Evolutionary conservation across 2,329 filamentous ascomycete genomes (phyloP), one percentile per base, ranked within the genome.

Genomic region (Diaporthe vexans): DNA sequence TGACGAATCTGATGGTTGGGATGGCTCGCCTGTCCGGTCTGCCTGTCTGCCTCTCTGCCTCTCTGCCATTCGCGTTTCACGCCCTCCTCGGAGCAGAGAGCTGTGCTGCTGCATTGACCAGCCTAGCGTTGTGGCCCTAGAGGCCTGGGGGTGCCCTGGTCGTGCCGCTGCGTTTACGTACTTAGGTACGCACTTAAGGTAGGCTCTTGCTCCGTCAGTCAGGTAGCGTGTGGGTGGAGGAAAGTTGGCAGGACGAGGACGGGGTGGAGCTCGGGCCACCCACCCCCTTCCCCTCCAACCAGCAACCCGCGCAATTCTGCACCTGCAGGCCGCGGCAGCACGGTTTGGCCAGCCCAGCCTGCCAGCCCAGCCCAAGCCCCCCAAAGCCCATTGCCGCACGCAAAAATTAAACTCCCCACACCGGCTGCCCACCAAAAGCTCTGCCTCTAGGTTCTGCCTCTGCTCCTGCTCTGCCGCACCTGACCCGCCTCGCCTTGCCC

Each of bases 341-440:
- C 61, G 52, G 61, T 35, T 57, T 37, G 51, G 57, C 63, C 54
- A 46, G 72, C 48, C 63, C 43, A 48, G 43, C 35, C 57, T 37
- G 35, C n/a, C 51, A 54, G n/a, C 6, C 24, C 24, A 21, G 26
- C 26, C 24, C 17, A 8, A 29, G 29, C 29, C 29, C 29, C 29
- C 29, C 29, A 2, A 26, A 67, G 61, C 6, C 61, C 61, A 54
- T 40, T 68, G 71, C 71, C 72, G 74, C 74, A 75, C 40, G 40
- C 40, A 75, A 75, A 75, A 75, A 74, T 75, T 72, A 73, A 72
- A 74, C 65, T 69, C 65, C 65, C 71, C 59, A 71, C 73, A 71
- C 58, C 74, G 57, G 46, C 57, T 72, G 70, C 70, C 54, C 73
- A 67, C 70, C 73, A 68, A 73, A 70, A 74, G 68, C 69, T 74